phyloP scores from a whole-genome alignment of 257 asterid species.

The Nicotiana noctiflora region DNA sequence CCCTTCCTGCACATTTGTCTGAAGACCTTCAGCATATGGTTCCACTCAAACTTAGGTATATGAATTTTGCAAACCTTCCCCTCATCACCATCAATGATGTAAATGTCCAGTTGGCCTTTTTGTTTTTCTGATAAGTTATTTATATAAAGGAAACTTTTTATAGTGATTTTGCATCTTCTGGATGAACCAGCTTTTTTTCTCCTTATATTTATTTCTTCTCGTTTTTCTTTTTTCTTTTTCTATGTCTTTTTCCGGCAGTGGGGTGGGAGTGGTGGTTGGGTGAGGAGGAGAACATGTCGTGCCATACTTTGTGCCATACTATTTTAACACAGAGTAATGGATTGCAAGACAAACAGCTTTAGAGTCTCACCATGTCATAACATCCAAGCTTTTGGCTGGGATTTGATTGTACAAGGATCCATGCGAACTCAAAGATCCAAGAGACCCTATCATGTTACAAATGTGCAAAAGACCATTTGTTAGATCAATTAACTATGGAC shows the following conservation, averaged over 20 bases:
- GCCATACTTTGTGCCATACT: conserved; percentile 9
- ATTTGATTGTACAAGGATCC: conserved; percentile 69
- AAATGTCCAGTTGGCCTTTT: neutral
- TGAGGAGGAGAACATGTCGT: neutral
- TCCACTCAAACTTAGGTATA: neutral
- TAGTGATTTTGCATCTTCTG: neutral
- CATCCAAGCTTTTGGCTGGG: conserved; percentile 29
- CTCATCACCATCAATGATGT: neutral
- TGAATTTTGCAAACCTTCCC: neutral
- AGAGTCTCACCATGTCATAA: conserved; percentile 64
- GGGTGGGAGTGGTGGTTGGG: neutral
- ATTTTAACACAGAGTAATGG: conserved; percentile 11
- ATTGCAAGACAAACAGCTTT: conserved; percentile 6
- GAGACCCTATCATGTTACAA: conserved; percentile 57
- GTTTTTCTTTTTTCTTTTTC: neutral
- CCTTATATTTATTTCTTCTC: no score
- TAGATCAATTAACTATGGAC: conserved; percentile 1
- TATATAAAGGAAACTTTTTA: neutral
- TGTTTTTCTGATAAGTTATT: neutral
- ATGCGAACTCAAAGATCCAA: conserved; percentile 64
- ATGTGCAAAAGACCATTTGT: neutral
- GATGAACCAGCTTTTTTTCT: neutral
- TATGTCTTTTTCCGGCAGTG: neutral
- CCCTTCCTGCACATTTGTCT: conserved; percentile 69
- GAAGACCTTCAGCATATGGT: conserved; percentile 25